Percentiles rank a stretch among this genome's conserved stretches.
Conservation (phyloP, 495 filamentous ascomycete genomes). For the Penicillium verhagenii region DNA sequence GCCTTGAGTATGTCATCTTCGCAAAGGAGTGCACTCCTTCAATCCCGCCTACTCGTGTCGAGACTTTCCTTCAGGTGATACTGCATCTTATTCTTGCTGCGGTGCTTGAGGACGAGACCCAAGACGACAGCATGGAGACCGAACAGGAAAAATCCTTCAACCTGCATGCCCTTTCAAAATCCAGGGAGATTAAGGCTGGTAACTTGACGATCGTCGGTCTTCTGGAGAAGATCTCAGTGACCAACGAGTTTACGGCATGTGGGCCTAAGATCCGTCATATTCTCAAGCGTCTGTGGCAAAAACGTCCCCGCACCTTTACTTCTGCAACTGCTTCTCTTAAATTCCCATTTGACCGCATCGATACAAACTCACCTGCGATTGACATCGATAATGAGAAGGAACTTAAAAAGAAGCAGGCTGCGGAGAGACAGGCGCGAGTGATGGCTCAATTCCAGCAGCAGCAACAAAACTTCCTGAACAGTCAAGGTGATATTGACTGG, state of each 20-base stretch:
- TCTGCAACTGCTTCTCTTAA: constrained; percentile 52
- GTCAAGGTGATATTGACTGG: constrained; percentile 82
- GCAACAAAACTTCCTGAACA: constrained; percentile 88
- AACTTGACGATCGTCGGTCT: constrained; percentile 69
- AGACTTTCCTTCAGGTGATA: constrained; percentile 88
- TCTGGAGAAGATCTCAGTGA: constrained; percentile 70
- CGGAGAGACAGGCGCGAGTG: constrained; percentile 84
- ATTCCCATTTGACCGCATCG: constrained; percentile 53
- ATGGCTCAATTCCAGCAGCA: constrained; percentile 98
- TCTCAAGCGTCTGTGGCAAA: constrained; percentile 83
- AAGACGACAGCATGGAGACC: constrained; percentile 54
- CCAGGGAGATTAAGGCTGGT: constrained; percentile 53
- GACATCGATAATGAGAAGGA: constrained; percentile 71
- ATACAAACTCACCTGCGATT: constrained; percentile 57
- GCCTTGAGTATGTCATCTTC: constrained; percentile 71
- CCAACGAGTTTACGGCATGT: constrained; percentile 72
- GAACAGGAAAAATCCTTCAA: constrained; percentile 61
- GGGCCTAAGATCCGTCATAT: constrained; percentile 83
- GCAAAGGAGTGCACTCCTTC: constrained; percentile 62
- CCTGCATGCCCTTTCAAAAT: constrained; percentile 61
- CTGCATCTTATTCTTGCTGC: constrained; percentile 84
- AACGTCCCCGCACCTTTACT: constrained; percentile 66
- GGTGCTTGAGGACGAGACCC: constrained; percentile 71
- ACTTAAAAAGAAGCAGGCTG: constrained; percentile 81
- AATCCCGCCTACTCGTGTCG: constrained; percentile 77